Evolutionary conservation across 2,329 filamentous ascomycete genomes (phyloP), one percentile per base, ranked within the genome.

Genomic region (Colletotrichum tamarilloi): DNA sequence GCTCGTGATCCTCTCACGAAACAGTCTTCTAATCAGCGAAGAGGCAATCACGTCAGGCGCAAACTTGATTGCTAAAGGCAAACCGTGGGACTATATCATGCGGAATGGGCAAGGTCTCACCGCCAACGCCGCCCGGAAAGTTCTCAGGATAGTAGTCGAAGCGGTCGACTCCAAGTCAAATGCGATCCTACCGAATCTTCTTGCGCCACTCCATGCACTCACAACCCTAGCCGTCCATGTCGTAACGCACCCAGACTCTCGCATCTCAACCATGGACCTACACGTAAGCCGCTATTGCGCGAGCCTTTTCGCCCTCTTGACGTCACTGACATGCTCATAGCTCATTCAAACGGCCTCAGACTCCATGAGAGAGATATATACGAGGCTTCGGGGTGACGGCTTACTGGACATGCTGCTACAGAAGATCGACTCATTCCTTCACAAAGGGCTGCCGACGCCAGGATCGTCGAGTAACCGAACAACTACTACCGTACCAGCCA

Each of bases 1-100:
- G 2, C 67, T 73, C 0, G 46, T 73, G 16, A 65, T 70, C 0
- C 67, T 73, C 19, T 70, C 67, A 1, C 53, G 67, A 5, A 73
- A 73, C 35, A 73, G 70, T 24, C 70, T 73, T 3, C 67, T 73
- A n/a, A 62, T 73, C 4, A 65, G 70, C 49, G 67, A 73, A 22
- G 70, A 73, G 22, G 70, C 60, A 1, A 65, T 73, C 38, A 22
- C 66, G 2, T 30, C 30, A 28, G 60, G 66, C 26, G 70, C 67
- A 22, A 38, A 73, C 55, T 57, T 65, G 14, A 65, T 62, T 12
- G 59, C 70, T n/a, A 73, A 65, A 28, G 70, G 70, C 6, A 70
- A 65, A 24, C 67, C 70, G 2, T 73, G 70, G 70, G 70, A 69
- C 14, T 73, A 70, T 1, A 73, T 73, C 24, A 28, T 73, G 19